Conservation (phyloP, 805 yeast genomes). For the Myxozyma vanderwaltii region DNA sequence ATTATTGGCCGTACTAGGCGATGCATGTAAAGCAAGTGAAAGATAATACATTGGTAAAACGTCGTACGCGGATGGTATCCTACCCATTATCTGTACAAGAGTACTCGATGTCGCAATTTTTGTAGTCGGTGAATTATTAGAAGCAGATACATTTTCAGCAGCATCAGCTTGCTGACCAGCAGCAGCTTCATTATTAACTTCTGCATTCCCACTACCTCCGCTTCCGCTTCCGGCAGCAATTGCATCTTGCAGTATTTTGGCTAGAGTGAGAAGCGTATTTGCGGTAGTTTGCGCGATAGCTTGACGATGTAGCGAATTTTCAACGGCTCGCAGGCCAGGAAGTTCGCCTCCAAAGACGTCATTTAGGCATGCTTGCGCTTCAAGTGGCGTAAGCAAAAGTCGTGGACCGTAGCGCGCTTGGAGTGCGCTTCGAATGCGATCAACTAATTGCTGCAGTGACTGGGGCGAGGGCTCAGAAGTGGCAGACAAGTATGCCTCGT, state of each 20-base stretch:
- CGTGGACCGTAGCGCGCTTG: conserved; percentile 9
- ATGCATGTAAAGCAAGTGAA: conserved; percentile 39
- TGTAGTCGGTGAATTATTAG: background rate
- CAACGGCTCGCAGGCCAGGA: conserved; percentile 16
- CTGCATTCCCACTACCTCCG: background rate
- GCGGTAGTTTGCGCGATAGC: conserved; percentile 31
- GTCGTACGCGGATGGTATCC: conserved; percentile 37
- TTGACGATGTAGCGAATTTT: conserved; percentile 21
- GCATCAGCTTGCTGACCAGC: background rate
- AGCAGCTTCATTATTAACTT: background rate
- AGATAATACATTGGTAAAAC: conserved; percentile 39
- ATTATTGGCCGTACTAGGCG: conserved; percentile 42
- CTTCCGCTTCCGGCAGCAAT: conserved; percentile 37
- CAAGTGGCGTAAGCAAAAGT: conserved; percentile 24
- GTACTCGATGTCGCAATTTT: conserved; percentile 22
- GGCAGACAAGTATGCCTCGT: background rate
- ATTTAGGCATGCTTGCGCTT: conserved; percentile 26
- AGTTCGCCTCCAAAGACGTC: conserved; percentile 34
- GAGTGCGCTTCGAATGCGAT: conserved; percentile 19
- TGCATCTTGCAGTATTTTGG: conserved; percentile 43
- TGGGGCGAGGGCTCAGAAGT: background rate
- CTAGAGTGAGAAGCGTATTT: conserved; percentile 41
- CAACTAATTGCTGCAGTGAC: conserved; percentile 18
- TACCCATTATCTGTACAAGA: conserved; percentile 35
- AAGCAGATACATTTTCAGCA: background rate